Conservation (phyloP, 2,329 filamentous ascomycete species). For the Aspergillus fischeri region DNA sequence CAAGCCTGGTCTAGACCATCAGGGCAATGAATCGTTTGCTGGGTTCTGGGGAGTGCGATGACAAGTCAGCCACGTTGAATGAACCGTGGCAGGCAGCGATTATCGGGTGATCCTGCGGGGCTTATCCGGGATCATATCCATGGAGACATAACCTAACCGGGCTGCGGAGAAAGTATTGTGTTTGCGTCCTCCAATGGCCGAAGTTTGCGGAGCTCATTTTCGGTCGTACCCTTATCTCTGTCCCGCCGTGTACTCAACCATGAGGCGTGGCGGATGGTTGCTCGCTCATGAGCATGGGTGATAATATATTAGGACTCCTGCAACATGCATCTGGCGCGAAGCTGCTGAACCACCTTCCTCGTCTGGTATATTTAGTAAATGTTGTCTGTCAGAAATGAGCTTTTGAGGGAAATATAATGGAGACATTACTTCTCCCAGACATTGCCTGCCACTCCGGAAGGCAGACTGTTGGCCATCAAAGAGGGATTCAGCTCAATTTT, state of each 20-base stretch:
- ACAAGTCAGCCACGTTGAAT: not conserved
- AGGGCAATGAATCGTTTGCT: not conserved
- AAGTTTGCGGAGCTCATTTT: not conserved
- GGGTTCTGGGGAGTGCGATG: too few species aligned
- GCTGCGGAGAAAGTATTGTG: not conserved
- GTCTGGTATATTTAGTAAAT: not conserved
- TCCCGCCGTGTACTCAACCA: not conserved
- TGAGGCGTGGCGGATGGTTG: not conserved
- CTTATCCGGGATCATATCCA: not conserved
- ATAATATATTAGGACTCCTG: not conserved
- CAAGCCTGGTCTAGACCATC: not conserved
- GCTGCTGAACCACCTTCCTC: not conserved
- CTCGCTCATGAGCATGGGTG: too few species aligned
- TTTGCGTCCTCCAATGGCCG: not conserved
- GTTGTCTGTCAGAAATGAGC: not conserved
- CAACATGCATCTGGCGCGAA: not conserved
- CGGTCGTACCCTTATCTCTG: not conserved
- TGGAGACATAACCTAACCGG: not conserved
- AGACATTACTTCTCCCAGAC: not conserved
- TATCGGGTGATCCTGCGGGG: not conserved
- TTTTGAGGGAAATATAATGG: not conserved
- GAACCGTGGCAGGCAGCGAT: not conserved
- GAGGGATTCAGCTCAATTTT: slow-evolving; percentile 45
- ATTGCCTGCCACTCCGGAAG: not conserved
- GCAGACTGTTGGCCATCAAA: slow-evolving; percentile 42